phyloP scores from a whole-genome alignment of 768 basidiomycete species.

The Trametes coccinea region DNA sequence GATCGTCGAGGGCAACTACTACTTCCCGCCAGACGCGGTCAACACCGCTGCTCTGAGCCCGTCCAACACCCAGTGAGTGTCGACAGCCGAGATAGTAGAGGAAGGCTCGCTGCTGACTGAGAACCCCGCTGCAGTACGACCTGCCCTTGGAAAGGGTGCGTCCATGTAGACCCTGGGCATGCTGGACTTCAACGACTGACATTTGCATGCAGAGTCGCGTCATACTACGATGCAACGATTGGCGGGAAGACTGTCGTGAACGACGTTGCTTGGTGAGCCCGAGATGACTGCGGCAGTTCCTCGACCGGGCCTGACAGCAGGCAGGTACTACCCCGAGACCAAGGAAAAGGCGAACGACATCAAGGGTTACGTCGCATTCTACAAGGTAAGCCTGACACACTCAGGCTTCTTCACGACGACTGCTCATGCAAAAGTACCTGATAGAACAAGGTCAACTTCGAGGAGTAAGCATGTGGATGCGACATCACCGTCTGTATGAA shows the following conservation, averaged over 20 bases:
- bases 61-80: slow-evolving; percentile 53
- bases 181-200: neutral
- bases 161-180: neutral
- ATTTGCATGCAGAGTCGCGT: slow-evolving; percentile 47
- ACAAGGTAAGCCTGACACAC: slow-evolving; percentile 51
- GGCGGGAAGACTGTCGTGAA: slow-evolving; percentile 44
- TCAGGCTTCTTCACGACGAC: neutral
- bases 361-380: slow-evolving; percentile 71
- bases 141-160: slow-evolving; percentile 78
- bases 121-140: slow-evolving; percentile 39
- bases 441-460: slow-evolving; percentile 43
- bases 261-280: slow-evolving; percentile 66
- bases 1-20: slow-evolving; percentile 67
- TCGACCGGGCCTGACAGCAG: neutral
- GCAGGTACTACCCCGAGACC: slow-evolving; percentile 67
- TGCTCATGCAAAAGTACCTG: neutral
- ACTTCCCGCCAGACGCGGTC: slow-evolving; percentile 65
- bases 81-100: neutral
- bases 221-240: slow-evolving; percentile 62
- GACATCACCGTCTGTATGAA: too few species aligned
- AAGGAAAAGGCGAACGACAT: slow-evolving; percentile 60
- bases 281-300: neutral
- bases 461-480: slow-evolving; percentile 13
- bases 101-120: neutral
- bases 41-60: slow-evolving; percentile 44